phyloP scores from a whole-genome alignment of 2,329 filamentous ascomycete species.

The Domatiomyces globalis region DNA sequence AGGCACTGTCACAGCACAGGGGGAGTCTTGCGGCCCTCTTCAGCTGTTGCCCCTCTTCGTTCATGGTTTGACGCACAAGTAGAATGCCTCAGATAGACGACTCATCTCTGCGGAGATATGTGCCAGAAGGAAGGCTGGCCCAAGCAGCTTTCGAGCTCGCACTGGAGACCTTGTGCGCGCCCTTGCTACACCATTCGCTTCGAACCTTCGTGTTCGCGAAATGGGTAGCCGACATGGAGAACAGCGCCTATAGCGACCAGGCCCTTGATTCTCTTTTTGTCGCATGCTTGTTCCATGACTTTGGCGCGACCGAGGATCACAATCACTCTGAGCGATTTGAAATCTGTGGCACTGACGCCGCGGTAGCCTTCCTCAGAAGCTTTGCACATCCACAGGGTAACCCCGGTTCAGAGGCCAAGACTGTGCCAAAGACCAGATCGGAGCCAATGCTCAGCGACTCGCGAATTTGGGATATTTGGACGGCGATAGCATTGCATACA shows the following conservation, averaged over 20 bases:
- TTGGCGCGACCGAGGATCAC: conserved; percentile 20
- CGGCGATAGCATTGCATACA: conserved; percentile 33
- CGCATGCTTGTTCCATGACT: conserved; percentile 25
- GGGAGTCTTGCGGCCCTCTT: no score
- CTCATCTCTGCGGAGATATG: background rate
- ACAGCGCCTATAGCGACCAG: conserved; percentile 6
- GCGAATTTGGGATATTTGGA: conserved; percentile 30
- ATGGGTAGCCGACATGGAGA: conserved; percentile 13
- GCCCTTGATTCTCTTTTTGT: conserved; percentile 18
- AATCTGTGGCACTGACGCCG: conserved; percentile 33
- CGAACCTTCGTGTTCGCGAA: conserved; percentile 18
- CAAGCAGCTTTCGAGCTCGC: conserved; percentile 1
- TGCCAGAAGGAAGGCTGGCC: background rate
- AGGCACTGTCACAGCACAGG: no score
- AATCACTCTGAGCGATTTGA: conserved; percentile 30
- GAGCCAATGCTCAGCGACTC: conserved; percentile 6
- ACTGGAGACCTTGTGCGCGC: conserved; percentile 7
- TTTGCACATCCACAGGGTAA: conserved; percentile 2
- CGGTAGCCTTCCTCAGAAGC: conserved; percentile 21
- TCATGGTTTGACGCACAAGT: background rate
- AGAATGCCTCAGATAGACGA: background rate
- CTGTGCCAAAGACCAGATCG: background rate
- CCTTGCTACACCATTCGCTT: conserved; percentile 20
- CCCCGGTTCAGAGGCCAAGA: background rate
- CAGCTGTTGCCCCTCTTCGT: no score